These are phyloP conservation scores for Yamadazyma taylorii DNA, from an alignment of 1,139 yeast species.

Conservation along the genomic window DNA sequence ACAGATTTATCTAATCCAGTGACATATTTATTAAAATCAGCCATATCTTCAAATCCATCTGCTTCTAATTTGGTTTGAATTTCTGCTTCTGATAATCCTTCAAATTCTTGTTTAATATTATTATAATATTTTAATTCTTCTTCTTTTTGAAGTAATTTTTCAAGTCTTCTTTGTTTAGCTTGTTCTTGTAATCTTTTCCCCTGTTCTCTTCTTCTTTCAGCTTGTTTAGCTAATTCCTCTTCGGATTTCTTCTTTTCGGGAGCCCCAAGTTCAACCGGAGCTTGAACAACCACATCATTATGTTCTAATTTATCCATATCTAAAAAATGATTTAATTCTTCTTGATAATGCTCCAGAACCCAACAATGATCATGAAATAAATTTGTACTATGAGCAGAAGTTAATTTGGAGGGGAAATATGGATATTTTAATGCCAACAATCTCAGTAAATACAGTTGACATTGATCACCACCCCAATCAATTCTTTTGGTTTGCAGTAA, in stretches of 20 bases:
- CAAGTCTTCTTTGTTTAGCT: slow-evolving; percentile 81
- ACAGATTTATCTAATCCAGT: slow-evolving; percentile 67
- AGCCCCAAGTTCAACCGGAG: slow-evolving; percentile 58
- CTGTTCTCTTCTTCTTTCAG: slow-evolving; percentile 80
- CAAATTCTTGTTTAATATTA: slow-evolving; percentile 54
- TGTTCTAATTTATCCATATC: slow-evolving; percentile 63
- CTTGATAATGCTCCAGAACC: slow-evolving; percentile 64
- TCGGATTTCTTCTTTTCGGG: slow-evolving; percentile 67
- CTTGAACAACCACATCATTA: slow-evolving; percentile 77
- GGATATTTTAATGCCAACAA: slow-evolving; percentile 84
- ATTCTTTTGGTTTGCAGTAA: slow-evolving; percentile 74
- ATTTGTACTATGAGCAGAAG: slow-evolving; percentile 61
- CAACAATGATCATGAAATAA: slow-evolving; percentile 78
- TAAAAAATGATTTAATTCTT: slow-evolving; percentile 58
- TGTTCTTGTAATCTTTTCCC: slow-evolving; percentile 91
- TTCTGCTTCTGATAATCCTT: slow-evolving; percentile 43
- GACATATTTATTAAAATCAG: slow-evolving; percentile 69
- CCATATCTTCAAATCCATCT: slow-evolving; percentile 78
- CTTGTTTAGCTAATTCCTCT: slow-evolving; percentile 73
- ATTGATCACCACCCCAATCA: slow-evolving; percentile 88
- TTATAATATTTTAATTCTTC: slow-evolving; percentile 74
- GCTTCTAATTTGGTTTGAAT: slow-evolving; percentile 51
- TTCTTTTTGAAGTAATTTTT: slow-evolving; percentile 77
- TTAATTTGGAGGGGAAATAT: slow-evolving; percentile 76
- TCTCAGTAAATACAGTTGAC: slow-evolving; percentile 62